A percentile compares a stretch with the other conserved stretches of the same genome.
These are phyloP conservation scores for Daldinia bambusicola DNA, from an alignment of 495 filamentous ascomycete genomes.

Conservation along the genomic window DNA sequence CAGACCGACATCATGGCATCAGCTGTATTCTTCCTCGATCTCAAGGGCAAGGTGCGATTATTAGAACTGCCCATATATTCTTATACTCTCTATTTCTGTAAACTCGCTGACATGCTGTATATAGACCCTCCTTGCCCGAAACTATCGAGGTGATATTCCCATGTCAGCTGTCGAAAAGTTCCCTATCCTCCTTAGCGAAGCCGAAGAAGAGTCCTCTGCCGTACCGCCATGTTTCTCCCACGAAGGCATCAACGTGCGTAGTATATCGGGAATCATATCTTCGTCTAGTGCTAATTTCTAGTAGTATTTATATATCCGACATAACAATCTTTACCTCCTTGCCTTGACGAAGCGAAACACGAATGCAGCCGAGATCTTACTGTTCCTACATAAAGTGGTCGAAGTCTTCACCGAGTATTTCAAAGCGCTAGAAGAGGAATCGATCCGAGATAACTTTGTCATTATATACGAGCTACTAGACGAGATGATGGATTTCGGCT, in stretches of 20 bases:
- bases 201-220: conserved; percentile 98
- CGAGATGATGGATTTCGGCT: conserved; percentile 99
- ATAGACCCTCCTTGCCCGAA: conserved; percentile 96
- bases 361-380: conserved; percentile 97
- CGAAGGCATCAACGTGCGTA: conserved; percentile 94
- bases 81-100: conserved; percentile 3
- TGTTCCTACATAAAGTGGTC: conserved; percentile 98
- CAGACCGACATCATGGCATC: conserved; percentile 80
- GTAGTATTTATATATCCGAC: conserved; percentile 98
- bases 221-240: conserved; percentile 98
- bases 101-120: conserved; percentile 8
- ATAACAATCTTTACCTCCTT: conserved; percentile 99
- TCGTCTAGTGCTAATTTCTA: conserved; percentile 2
- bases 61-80: neutral
- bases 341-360: conserved; percentile 98
- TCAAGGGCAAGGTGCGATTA: conserved; percentile 94
- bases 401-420: conserved; percentile 99
- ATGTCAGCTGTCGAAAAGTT: conserved; percentile 99
- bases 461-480: conserved; percentile 99
- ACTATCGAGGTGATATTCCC: conserved; percentile 98
- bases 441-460: conserved; percentile 99
- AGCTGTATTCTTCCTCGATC: conserved; percentile 97
- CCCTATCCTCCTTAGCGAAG: conserved; percentile 94
- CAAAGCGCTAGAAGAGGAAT: conserved; percentile 98
- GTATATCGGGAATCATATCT: conserved; percentile 5